Evolutionary conservation across 306 rosid species (phyloP).

Genomic region (Cucumis melo): DNA sequence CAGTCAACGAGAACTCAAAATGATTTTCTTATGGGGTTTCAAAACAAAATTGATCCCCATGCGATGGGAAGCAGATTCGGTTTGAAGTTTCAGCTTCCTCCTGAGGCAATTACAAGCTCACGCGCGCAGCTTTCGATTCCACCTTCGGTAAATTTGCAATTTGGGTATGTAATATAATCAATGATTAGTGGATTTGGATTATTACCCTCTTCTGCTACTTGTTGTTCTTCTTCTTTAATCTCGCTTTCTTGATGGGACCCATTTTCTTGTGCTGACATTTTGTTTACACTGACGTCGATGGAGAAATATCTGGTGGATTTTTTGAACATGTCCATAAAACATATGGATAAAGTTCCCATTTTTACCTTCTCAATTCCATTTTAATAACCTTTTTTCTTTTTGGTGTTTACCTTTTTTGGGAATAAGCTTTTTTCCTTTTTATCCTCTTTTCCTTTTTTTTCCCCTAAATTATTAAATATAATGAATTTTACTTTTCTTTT

Average conservation of each 20-base stretch:
- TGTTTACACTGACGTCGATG: background rate
- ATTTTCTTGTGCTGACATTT: background rate
- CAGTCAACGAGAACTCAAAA: background rate
- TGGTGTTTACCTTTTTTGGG: background rate
- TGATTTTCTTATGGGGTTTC: background rate
- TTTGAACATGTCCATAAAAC: background rate
- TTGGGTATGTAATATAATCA: background rate
- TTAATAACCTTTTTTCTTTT: background rate
- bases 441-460: too few species aligned
- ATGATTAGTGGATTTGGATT: background rate
- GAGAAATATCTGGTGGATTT: background rate
- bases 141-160: background rate
- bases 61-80: background rate
- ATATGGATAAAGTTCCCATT: background rate
- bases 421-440: background rate
- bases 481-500: too few species aligned
- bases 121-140: background rate
- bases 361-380: background rate
- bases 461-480: background rate
- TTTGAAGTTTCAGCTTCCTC: background rate
- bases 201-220: background rate
- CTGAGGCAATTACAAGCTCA: background rate
- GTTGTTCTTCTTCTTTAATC: background rate
- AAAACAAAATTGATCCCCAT: background rate
- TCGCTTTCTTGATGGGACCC: background rate